A percentile compares a stretch with the other conserved stretches of the same genome.
These are phyloP conservation scores for Diaporthe australafricana DNA, from an alignment of 2,329 filamentous ascomycete species.

Conservation along the genomic window DNA sequence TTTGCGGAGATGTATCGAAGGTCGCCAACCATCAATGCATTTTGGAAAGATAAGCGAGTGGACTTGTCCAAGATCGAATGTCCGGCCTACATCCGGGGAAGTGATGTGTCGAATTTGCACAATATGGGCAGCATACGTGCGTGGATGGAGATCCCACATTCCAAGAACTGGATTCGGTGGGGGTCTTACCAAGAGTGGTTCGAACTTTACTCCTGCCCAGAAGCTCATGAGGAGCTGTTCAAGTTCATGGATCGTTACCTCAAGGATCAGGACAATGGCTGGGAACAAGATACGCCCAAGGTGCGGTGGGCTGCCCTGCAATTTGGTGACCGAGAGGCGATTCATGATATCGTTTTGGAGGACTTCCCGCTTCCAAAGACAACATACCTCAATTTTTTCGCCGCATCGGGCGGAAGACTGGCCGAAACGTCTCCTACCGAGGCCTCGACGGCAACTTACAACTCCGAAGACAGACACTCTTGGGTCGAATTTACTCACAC, in stretches of 20 bases:
- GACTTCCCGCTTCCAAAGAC: slow-evolving; percentile 51
- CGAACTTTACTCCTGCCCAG: slow-evolving; percentile 51
- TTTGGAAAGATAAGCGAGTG: slow-evolving; percentile 52
- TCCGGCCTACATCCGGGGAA: slow-evolving; percentile 50
- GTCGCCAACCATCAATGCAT: slow-evolving; percentile 48
- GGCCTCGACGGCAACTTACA: slow-evolving; percentile 42
- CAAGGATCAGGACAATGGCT: slow-evolving; percentile 55
- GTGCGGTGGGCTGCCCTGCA: slow-evolving; percentile 55
- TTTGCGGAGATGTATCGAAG: slow-evolving; percentile 54
- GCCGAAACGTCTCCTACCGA: neutral
- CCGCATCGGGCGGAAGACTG: slow-evolving; percentile 31
- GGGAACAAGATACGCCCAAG: slow-evolving; percentile 56
- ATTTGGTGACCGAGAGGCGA: slow-evolving; percentile 48
- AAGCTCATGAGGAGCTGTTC: slow-evolving; percentile 50
- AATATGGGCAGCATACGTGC: slow-evolving; percentile 51
- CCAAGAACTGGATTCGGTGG: slow-evolving; percentile 56
- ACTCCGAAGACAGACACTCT: slow-evolving; percentile 45
- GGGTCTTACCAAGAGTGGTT: slow-evolving; percentile 56
- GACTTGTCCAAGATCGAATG: slow-evolving; percentile 50
- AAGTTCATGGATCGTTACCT: slow-evolving; percentile 59
- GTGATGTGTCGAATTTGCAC: slow-evolving; percentile 48
- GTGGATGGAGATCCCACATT: slow-evolving; percentile 48
- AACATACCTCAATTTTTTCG: slow-evolving; percentile 47
- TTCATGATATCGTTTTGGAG: slow-evolving; percentile 47
- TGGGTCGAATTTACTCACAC: slow-evolving; percentile 51